Evolutionary conservation across 1,139 yeast species (phyloP), one percentile per base, ranked within the genome.

Genomic region (Candida buenavistaensis): DNA sequence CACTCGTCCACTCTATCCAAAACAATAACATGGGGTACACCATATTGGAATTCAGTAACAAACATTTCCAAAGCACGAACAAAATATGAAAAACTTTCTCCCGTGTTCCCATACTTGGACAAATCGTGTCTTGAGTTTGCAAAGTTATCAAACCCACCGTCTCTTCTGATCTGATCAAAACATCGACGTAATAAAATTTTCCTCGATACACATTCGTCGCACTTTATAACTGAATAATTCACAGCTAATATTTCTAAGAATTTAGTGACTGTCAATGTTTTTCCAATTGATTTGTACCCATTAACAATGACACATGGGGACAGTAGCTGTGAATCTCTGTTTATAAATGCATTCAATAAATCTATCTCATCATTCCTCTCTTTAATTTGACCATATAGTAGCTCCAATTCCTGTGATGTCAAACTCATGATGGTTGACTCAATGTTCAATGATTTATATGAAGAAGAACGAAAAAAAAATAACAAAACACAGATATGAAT

Each of bases 1-100:
- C 80, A 64, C 40, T 68, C 70, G 48, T 80, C 86, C 22, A 77
- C 63, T 8, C 80, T 55, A 45, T 80, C 87, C n/a, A 80, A 57
- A 0, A 80, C 79, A 26, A 80, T 53, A 5, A 78, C 68, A 45
- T 78, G 82, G n/a, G 62, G 65, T 11, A 15, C 26, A 2, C 43
- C 31, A 41, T 68, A 71, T 1, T 47, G 43, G 0, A 64, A 47
- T 4, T 56, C 57, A 6, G 46, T 45, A 14, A 68, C 52, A 40
- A 72, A 70, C 21, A 53, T 61, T 36, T 63, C 67, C 16, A 79
- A 43, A 3, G 68, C 62, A 9, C 64, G 54, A 14, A 64, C 50
- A 41, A 79, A 79, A 8, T 64, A 63, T 21, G 75, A 61, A 43
- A 78, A 68, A 32, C 68, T 72, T 38, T 76, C 82, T 14, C 77